Evolutionary conservation across 2,329 filamentous ascomycete genomes (phyloP), one percentile per base, ranked within the genome.

Genomic region (Colletotrichum eremochloae): DNA sequence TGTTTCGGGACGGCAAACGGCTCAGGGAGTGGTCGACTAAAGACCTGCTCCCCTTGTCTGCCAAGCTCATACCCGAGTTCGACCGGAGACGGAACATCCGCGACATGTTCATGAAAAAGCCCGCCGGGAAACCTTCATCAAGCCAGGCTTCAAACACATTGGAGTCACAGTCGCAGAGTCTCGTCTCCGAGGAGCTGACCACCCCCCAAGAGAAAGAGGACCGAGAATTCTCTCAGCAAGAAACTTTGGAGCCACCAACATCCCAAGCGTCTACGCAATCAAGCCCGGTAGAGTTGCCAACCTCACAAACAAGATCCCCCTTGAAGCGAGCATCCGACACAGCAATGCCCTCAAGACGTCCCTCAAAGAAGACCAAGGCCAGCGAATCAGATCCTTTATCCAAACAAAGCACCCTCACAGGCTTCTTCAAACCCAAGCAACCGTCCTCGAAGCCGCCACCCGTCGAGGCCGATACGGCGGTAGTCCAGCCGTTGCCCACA

Each of bases 1-100:
- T 93, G 80, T 97, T 97, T 79, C 81, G 87, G 58, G 80, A 89
- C 58, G 94, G 94, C 4, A 79, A 88, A 62, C 89, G 93, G 15
- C 82, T 90, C 71, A 86, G 89, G 68, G 89, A 93, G 20, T 95
- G 93, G 87, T 87, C 86, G 14, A 78, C 85, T 3, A 92, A 91
- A 76, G 89, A 94, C 76, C 82, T 93, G 0, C 87, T 96, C 14
- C 88, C 93, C 3, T 86, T 93, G 67, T 98, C 95, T 31, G 95
- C 93, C 0, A 94, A 91, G 78, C 86, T 97, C 12, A 92, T 98
- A 68, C 92, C 94, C 1, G 95, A 98, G 76, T 98, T 98, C 76
- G 90, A 95, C 78, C 91, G 92, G 71, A 90, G 96, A 29, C 89
- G 90, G 75, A 97, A 86, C 79, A 98, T 99, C 78, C 94, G 92